Percentiles rank a stretch among this genome's conserved stretches.
Evolutionary conservation across 1,284 basidiomycete species (phyloP).

Genomic region (Kwoniella shivajii): DNA sequence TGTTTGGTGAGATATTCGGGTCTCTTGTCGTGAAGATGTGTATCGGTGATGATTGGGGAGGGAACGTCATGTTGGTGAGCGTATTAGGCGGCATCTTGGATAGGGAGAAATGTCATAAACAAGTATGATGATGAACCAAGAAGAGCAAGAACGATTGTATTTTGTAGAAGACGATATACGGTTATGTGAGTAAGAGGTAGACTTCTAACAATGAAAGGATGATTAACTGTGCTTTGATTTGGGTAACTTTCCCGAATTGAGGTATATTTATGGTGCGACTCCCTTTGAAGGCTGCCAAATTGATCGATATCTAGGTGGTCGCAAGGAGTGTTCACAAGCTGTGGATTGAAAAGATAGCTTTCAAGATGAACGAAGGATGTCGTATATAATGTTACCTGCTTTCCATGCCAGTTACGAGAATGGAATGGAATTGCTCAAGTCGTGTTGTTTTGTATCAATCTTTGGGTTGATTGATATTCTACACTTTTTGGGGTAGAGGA

Average conservation of each 20-base stretch:
- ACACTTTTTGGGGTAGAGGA: neutral
- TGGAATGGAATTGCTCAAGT: too few species aligned
- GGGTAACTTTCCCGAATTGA: too few species aligned
- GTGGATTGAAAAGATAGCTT: neutral
- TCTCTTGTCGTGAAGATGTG: slow-evolving; percentile 13
- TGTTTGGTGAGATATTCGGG: slow-evolving; percentile 33
- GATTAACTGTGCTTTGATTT: too few species aligned
- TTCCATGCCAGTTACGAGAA: neutral
- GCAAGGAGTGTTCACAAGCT: too few species aligned
- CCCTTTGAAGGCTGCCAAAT: too few species aligned
- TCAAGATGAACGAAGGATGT: neutral
- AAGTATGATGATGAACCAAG: neutral
- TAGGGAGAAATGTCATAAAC: neutral
- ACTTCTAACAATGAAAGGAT: too few species aligned
- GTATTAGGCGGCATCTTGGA: slow-evolving; percentile 5
- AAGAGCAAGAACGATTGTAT: neutral
- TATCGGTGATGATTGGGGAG: too few species aligned
- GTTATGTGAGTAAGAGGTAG: too few species aligned
- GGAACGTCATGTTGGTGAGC: neutral
- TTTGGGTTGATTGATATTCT: slow-evolving; percentile 18
- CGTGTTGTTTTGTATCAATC: neutral
- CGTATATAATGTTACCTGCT: neutral
- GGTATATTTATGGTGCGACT: neutral
- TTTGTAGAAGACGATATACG: too few species aligned
- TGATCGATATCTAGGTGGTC: too few species aligned